A percentile compares a stretch with the other conserved stretches of the same genome.
Evolutionary conservation across 2,329 filamentous ascomycete genomes (phyloP).

Genomic region (Colletotrichum cereale): DNA sequence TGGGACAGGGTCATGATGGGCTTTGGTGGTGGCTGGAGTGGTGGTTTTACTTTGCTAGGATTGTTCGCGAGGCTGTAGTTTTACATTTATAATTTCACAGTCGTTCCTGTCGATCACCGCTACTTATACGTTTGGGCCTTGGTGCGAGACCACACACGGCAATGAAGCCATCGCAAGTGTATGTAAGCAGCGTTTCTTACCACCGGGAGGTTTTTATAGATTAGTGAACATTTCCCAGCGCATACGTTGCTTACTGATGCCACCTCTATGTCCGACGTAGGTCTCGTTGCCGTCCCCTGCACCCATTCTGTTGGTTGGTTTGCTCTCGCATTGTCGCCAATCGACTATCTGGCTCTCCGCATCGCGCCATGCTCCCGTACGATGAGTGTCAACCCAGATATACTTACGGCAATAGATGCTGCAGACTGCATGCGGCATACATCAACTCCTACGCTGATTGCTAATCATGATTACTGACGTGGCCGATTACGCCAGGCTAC

Average conservation of each 20-base stretch:
- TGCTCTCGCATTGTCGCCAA: not conserved
- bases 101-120: not conserved
- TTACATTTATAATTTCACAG: not conserved
- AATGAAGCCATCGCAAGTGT: not conserved
- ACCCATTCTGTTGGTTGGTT: not conserved
- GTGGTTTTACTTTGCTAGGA: not conserved
- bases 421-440: not conserved
- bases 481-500: not conserved
- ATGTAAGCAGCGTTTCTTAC: not conserved
- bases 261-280: not conserved
- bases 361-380: not conserved
- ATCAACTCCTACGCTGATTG: not conserved
- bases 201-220: not conserved
- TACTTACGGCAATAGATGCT: not conserved
- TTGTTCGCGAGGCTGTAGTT: not conserved
- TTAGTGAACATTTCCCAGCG: not conserved
- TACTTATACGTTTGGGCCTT: not conserved
- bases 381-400: not conserved
- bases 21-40: not conserved
- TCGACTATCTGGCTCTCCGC: not conserved
- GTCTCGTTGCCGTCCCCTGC: not conserved
- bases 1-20: not conserved
- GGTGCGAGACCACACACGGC: not conserved
- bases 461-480: not conserved
- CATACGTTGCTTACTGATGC: not conserved